Evolutionary conservation across 1,284 basidiomycete species (phyloP).

Genomic region (Rhodotorula sp.): DNA sequence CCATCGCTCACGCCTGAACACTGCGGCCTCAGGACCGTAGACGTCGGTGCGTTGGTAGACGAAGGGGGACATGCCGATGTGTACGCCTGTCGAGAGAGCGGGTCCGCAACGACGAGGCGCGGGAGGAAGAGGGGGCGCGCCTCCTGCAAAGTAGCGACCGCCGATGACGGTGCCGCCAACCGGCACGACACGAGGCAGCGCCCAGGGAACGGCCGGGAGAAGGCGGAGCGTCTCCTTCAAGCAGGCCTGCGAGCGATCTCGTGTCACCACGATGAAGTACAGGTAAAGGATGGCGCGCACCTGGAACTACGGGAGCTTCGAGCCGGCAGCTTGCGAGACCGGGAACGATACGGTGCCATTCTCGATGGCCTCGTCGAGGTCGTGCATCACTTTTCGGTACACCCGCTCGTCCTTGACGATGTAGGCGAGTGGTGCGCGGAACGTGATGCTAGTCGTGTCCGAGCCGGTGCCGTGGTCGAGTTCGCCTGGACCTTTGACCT

Average conservation of each 20-base stretch:
- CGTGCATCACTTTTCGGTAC: constrained; percentile 40
- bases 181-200: constrained; percentile 45
- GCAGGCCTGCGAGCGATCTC: constrained; percentile 38
- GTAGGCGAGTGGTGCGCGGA: constrained; percentile 44
- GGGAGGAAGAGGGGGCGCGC: background rate
- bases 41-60: background rate
- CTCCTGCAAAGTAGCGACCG: constrained; percentile 43
- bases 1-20: constrained; percentile 4
- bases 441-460: constrained; percentile 26
- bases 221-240: constrained; percentile 47
- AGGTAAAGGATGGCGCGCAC: background rate
- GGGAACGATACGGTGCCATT: constrained; percentile 39
- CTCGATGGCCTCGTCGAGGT: constrained; percentile 43
- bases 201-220: constrained; percentile 46
- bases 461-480: constrained; percentile 9
- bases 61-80: constrained; percentile 8
- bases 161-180: constrained; percentile 42
- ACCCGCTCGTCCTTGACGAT: constrained; percentile 40
- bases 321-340: constrained; percentile 42
- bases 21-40: background rate
- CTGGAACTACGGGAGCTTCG: constrained; percentile 41
- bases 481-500: constrained; percentile 14
- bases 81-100: background rate
- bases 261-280: too few relatives aligned
- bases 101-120: background rate